phyloP scores from a whole-genome alignment of 2,329 filamentous ascomycete genomes.

The Fusarium devonianum region DNA sequence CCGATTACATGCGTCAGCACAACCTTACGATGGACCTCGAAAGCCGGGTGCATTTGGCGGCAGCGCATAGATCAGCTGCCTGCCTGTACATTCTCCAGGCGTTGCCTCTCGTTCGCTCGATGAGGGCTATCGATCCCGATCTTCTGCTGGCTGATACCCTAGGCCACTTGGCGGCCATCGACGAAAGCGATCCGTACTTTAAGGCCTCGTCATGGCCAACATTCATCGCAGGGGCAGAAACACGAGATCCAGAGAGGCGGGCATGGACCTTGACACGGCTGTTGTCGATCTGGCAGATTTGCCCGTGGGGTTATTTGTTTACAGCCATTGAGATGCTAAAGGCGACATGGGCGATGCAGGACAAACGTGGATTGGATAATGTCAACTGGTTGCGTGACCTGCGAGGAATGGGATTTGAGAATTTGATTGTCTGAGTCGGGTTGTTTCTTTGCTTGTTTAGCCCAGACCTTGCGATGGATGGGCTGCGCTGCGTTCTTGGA shows the following conservation, averaged over 20 bases:
- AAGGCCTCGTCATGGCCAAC: constrained; percentile 68
- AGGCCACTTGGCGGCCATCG: constrained; percentile 57
- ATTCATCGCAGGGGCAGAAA: constrained; percentile 65
- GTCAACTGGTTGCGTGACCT: constrained; percentile 54
- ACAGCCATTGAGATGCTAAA: constrained; percentile 58
- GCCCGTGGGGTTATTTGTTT: constrained; percentile 60
- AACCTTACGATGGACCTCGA: constrained; percentile 50
- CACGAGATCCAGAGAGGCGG: constrained; percentile 54
- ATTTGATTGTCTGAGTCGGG: constrained; percentile 53
- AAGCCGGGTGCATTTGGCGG: constrained; percentile 53
- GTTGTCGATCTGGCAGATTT: constrained; percentile 53
- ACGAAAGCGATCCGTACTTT: constrained; percentile 59
- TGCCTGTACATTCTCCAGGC: constrained; percentile 57
- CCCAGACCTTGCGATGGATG: constrained; percentile 11
- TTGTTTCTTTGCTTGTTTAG: constrained; percentile 12
- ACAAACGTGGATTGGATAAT: constrained; percentile 37
- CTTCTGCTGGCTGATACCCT: constrained; percentile 59
- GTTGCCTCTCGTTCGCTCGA: constrained; percentile 49
- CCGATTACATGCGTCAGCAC: constrained; percentile 47
- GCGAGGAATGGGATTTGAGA: constrained; percentile 53
- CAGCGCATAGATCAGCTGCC: constrained; percentile 55
- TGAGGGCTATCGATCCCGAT: constrained; percentile 50
- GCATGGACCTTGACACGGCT: constrained; percentile 60
- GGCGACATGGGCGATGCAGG: constrained; percentile 56
- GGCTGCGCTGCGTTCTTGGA: constrained; percentile 13